phyloP scores from a whole-genome alignment of 2,329 filamentous ascomycete genomes.

The Alternaria rosae region DNA sequence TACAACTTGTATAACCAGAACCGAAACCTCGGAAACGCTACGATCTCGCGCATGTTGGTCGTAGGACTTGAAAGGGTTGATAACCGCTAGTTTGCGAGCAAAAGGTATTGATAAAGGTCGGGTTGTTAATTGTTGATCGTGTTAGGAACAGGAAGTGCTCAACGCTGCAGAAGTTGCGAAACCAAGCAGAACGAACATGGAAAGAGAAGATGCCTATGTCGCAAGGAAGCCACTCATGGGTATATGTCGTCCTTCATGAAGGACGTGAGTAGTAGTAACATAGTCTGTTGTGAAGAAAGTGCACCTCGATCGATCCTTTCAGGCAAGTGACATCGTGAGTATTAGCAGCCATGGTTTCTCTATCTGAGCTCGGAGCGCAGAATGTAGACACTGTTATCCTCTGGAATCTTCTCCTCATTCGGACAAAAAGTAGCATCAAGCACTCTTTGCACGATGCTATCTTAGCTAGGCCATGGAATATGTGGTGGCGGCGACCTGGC shows the following conservation, averaged over 20 bases:
- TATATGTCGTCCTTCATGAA: neutral
- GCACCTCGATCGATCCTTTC: neutral
- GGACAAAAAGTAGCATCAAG: neutral
- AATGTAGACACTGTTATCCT: neutral
- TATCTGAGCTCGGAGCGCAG: neutral
- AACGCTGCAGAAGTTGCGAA: neutral
- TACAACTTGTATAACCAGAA: neutral
- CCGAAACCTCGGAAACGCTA: neutral
- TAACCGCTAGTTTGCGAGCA: neutral
- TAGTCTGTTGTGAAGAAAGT: neutral
- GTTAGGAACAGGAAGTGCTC: neutral
- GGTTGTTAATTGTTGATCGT: neutral
- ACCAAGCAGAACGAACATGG: neutral
- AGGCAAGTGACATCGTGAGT: neutral
- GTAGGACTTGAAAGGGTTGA: neutral
- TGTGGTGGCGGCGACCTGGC: neutral
- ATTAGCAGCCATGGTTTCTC: neutral
- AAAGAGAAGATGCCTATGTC: neutral
- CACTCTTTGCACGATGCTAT: neutral
- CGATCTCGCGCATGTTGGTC: neutral
- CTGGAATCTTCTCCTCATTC: neutral
- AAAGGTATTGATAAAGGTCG: neutral
- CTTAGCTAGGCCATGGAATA: neutral
- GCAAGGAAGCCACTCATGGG: neutral
- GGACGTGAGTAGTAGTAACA: neutral